These are phyloP conservation scores for Nepenthes alata DNA, from an alignment of 179 eudicot genomes.

Conservation along the genomic window DNA sequence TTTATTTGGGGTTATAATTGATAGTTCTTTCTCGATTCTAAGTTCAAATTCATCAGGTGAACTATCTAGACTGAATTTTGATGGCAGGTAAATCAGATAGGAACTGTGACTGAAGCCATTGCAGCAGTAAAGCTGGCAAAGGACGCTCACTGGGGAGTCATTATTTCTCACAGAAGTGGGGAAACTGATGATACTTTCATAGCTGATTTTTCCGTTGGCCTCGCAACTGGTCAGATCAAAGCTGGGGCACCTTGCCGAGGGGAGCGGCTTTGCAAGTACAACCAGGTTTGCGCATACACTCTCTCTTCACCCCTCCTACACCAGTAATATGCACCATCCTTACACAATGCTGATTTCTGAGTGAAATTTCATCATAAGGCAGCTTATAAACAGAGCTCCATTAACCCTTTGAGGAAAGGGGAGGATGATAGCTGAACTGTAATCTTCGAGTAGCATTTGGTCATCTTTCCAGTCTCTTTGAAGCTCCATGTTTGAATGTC, in stretches of 20 bases:
- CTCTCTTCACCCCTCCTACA: no score
- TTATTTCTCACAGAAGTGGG: constrained; percentile 74
- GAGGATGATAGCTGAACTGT: no score
- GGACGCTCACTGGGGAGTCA: constrained; percentile 81
- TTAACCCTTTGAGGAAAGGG: no score
- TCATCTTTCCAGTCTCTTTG: no score
- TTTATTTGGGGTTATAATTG: no score
- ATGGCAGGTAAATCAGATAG: constrained; percentile 69
- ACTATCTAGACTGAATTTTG: constrained; percentile 1
- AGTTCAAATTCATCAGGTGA: not conserved
- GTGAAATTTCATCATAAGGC: no score
- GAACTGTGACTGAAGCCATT: constrained; percentile 86
- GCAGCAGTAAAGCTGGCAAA: constrained; percentile 90
- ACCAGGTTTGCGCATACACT: constrained; percentile 45
- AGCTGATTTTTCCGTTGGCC: constrained; percentile 86
- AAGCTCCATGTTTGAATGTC: no score
- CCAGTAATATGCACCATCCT: no score
- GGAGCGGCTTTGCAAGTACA: constrained; percentile 91
- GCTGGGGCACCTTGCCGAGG: constrained; percentile 98
- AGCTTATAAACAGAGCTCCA: no score
- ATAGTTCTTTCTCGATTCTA: no score
- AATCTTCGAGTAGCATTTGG: no score
- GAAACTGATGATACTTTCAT: constrained; percentile 93
- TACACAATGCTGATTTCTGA: no score
- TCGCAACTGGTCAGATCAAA: constrained; percentile 81